Conservation (phyloP, 2,329 filamentous ascomycete genomes). For the Scleromitrula shiraiana region DNA sequence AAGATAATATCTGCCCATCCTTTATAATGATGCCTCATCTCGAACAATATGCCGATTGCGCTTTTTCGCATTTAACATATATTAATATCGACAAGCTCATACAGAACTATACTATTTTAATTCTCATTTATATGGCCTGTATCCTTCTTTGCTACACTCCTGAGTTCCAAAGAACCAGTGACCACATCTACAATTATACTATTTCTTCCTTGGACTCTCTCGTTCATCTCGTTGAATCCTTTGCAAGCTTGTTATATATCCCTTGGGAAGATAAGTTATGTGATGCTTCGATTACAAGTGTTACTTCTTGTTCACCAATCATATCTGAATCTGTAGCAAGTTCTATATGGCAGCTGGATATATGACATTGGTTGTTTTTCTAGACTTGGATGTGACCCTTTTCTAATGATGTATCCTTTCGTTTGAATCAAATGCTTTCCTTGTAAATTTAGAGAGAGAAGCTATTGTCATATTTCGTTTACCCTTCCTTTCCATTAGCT, state of each 20-base stretch:
- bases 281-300: not conserved
- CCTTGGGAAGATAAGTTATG: not conserved
- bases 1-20: slow-evolving; percentile 45
- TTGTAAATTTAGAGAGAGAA: not conserved
- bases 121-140: slow-evolving; percentile 55
- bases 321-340: not conserved
- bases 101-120: not conserved
- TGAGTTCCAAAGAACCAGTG: not conserved
- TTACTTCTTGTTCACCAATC: not conserved
- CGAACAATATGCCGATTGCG: slow-evolving; percentile 30
- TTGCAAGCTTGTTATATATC: not conserved
- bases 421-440: not conserved
- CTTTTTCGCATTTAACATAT: slow-evolving; percentile 45
- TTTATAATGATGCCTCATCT: not conserved
- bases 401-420: not conserved
- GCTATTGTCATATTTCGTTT: not conserved
- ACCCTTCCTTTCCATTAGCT: not conserved
- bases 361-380: not conserved
- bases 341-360: not conserved
- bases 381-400: not conserved
- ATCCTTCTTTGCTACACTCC: slow-evolving; percentile 48
- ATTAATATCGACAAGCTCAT: not conserved
- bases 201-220: not conserved
- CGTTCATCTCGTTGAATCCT: not conserved
- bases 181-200: not conserved